These are phyloP conservation scores for Hypoxylon perforatum DNA, from an alignment of 495 filamentous ascomycete genomes.

Conservation along the genomic window DNA sequence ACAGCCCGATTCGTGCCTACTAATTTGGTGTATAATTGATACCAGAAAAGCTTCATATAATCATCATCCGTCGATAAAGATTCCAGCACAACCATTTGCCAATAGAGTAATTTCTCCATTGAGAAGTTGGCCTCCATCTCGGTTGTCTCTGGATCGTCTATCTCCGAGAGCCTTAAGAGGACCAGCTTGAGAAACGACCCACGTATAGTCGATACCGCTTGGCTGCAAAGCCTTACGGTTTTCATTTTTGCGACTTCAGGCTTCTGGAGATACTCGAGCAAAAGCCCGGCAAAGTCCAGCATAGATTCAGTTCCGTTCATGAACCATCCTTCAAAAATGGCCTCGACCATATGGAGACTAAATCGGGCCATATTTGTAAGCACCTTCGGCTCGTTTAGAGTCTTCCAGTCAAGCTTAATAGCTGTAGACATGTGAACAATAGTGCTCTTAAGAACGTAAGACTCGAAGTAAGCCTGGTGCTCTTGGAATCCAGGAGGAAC, in stretches of 20 bases:
- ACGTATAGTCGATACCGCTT: conserved; percentile 78
- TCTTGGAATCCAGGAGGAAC: conserved; percentile 91
- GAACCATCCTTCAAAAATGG: conserved; percentile 96
- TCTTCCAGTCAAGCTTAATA: conserved; percentile 74
- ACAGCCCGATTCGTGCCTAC: conserved; percentile 71
- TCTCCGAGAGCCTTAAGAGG: conserved; percentile 83
- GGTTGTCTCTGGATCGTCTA: conserved; percentile 70
- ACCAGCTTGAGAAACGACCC: conserved; percentile 78
- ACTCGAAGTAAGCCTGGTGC: conserved; percentile 93
- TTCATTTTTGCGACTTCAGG: conserved; percentile 85
- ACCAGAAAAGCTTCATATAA: conserved; percentile 85
- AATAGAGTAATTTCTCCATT: conserved; percentile 88
- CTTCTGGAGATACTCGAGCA: conserved; percentile 88
- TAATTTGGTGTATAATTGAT: conserved; percentile 86
- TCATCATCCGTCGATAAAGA: conserved; percentile 78
- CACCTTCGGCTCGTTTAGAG: conserved; percentile 82
- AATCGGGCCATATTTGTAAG: conserved; percentile 88
- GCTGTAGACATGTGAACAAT: conserved; percentile 75
- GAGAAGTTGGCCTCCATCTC: conserved; percentile 71
- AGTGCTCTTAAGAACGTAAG: conserved; percentile 82
- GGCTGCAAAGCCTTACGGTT: conserved; percentile 86
- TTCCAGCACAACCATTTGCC: conserved; percentile 90
- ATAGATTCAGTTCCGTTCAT: conserved; percentile 82
- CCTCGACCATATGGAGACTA: conserved; percentile 81
- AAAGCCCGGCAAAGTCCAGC: conserved; percentile 85